Evolutionary conservation across 2,329 filamentous ascomycete genomes (phyloP).

Genomic region (Phialocephala subalpina): DNA sequence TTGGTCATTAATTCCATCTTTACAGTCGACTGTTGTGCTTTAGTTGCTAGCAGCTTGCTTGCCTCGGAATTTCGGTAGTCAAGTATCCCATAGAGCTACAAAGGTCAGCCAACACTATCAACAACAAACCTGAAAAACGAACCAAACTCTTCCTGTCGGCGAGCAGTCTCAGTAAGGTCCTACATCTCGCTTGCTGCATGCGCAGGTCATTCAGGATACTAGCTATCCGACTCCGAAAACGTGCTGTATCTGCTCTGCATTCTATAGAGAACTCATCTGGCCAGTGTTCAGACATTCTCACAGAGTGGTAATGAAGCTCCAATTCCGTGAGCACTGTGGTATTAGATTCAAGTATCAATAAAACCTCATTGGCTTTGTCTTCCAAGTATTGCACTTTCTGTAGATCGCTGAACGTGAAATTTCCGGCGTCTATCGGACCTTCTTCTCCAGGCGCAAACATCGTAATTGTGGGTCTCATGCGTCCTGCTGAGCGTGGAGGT

Average conservation of each 20-base stretch:
- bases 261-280: constrained; percentile 17
- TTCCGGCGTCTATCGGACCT: neutral
- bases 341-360: constrained; percentile 45
- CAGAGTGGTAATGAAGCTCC: constrained; percentile 31
- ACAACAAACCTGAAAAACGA: neutral
- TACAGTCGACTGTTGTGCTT: constrained; percentile 32
- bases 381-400: constrained; percentile 46
- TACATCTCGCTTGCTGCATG: constrained; percentile 36
- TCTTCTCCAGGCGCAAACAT: constrained; percentile 7
- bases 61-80: constrained; percentile 46
- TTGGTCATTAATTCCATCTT: constrained; percentile 39
- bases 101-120: neutral
- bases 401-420: constrained; percentile 43
- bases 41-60: constrained; percentile 39
- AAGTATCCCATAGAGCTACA: constrained; percentile 45
- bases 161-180: constrained; percentile 35
- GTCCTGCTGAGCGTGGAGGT: too few species aligned
- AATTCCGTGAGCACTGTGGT: constrained; percentile 42
- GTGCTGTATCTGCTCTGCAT: constrained; percentile 13
- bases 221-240: constrained; percentile 36
- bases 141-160: constrained; percentile 34
- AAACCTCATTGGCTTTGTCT: constrained; percentile 47
- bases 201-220: constrained; percentile 36
- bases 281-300: constrained; percentile 17
- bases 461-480: constrained; percentile 1